phyloP scores from a whole-genome alignment of 257 asterid species.

The Thymus mandschuricus region DNA sequence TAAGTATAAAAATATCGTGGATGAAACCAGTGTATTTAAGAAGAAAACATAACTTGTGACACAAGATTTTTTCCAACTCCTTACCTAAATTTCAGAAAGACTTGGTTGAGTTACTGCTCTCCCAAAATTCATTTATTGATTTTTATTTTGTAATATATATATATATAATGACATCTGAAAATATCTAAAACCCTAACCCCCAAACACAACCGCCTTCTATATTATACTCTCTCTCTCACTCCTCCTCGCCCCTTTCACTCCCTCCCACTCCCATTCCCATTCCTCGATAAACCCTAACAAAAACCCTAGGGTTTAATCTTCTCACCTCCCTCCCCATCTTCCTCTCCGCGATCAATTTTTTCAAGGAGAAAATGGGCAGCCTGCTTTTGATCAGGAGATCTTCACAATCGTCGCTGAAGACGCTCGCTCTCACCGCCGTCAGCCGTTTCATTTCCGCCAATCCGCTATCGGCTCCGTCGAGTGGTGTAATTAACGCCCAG shows the following conservation, averaged over 20 bases:
- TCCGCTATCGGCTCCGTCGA: conserved; percentile 29
- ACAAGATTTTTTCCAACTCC: background rate
- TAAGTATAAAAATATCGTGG: no score
- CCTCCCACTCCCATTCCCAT: background rate
- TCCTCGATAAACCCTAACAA: conserved; percentile 53
- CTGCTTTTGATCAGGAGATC: conserved; percentile 53
- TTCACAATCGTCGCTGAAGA: conserved; percentile 46
- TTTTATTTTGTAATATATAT: background rate
- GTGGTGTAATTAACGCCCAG: conserved; percentile 18
- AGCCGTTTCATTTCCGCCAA: conserved; percentile 43
- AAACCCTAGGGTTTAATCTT: conserved; percentile 46
- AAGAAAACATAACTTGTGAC: background rate
- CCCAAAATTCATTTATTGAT: no score
- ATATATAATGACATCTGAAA: background rate
- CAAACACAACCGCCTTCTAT: conserved; percentile 30
- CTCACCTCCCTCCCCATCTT: conserved; percentile 2
- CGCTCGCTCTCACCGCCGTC: conserved; percentile 48
- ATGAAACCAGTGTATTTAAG: background rate
- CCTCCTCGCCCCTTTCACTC: conserved; percentile 19
- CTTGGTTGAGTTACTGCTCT: no score
- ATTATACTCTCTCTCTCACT: background rate
- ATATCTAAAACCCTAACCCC: conserved; percentile 26
- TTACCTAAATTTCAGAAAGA: background rate
- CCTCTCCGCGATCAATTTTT: background rate
- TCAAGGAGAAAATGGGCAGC: conserved; percentile 47